phyloP scores from a whole-genome alignment of 2,329 filamentous ascomycete genomes.

The Emericellopsis atlantica region DNA sequence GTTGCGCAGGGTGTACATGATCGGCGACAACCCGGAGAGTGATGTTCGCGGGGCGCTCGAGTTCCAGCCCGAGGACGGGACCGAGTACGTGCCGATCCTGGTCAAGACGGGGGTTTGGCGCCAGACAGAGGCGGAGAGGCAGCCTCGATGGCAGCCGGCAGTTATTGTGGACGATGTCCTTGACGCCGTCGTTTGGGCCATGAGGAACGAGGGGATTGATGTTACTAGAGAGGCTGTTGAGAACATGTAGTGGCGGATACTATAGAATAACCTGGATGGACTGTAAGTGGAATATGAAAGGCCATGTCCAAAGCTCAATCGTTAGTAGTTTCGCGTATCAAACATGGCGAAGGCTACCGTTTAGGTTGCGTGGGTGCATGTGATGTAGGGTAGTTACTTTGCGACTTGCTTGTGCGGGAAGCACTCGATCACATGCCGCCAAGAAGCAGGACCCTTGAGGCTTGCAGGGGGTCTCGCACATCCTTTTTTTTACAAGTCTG shows the following conservation, averaged over 20 bases:
- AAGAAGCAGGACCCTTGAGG: no score
- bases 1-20: conserved; percentile 79
- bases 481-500: no score
- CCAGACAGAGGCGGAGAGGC: conserved; percentile 21
- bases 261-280: neutral
- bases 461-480: no score
- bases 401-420: no score
- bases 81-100: conserved; percentile 66
- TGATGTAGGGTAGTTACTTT: no score
- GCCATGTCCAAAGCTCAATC: no score
- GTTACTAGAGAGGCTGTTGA: conserved; percentile 9
- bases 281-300: no score
- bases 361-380: no score
- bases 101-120: conserved; percentile 70
- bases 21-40: conserved; percentile 80
- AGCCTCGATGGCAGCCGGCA: conserved; percentile 48
- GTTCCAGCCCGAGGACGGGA: conserved; percentile 53
- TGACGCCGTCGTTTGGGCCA: conserved; percentile 65
- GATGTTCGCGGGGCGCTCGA: conserved; percentile 82
- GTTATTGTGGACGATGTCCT: conserved; percentile 62
- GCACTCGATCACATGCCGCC: no score
- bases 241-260: neutral
- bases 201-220: conserved; percentile 40
- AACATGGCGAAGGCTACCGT: no score
- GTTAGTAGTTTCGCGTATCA: no score